Conservation (phyloP, 2,329 filamentous ascomycete species). For the Emergomyces africanus region DNA sequence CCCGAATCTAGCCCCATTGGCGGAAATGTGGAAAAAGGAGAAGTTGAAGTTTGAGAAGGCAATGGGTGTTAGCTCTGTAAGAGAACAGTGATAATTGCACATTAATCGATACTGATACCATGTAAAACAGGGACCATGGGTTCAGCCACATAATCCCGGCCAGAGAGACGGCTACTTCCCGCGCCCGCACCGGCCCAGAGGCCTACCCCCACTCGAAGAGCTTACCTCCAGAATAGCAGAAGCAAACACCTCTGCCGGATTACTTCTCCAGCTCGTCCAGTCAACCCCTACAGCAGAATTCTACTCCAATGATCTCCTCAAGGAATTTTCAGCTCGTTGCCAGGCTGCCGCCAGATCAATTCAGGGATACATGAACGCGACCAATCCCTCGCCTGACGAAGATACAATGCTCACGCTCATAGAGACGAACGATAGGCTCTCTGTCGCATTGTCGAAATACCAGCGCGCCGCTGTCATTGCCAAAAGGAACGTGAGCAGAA, state of each 20-base stretch:
- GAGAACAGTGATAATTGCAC: too few relatives aligned
- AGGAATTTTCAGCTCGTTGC: constrained; percentile 83
- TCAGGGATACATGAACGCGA: constrained; percentile 70
- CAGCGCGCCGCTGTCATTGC: constrained; percentile 61
- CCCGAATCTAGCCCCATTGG: constrained; percentile 55
- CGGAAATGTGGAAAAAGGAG: constrained; percentile 83
- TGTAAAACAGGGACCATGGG: background rate
- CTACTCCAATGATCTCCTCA: constrained; percentile 72
- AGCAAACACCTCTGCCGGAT: constrained; percentile 75
- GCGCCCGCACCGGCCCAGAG: constrained; percentile 21
- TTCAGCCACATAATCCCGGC: constrained; percentile 2
- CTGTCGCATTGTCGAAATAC: constrained; percentile 68
- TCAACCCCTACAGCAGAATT: constrained; percentile 68
- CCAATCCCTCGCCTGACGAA: constrained; percentile 73
- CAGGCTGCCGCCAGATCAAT: constrained; percentile 67
- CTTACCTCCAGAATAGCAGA: constrained; percentile 77
- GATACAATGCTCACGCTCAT: constrained; percentile 89
- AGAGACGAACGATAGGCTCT: constrained; percentile 85
- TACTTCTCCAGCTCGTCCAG: constrained; percentile 83
- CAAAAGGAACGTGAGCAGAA: constrained; percentile 25
- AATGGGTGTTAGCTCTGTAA: constrained; percentile 33
- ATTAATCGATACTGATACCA: background rate
- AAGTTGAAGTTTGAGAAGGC: constrained; percentile 52
- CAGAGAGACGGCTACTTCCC: constrained; percentile 12
- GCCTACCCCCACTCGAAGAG: constrained; percentile 56